Base-by-base conservation (phyloP, 805 yeast genomes). In the Kuraishia cidri region DNA sequence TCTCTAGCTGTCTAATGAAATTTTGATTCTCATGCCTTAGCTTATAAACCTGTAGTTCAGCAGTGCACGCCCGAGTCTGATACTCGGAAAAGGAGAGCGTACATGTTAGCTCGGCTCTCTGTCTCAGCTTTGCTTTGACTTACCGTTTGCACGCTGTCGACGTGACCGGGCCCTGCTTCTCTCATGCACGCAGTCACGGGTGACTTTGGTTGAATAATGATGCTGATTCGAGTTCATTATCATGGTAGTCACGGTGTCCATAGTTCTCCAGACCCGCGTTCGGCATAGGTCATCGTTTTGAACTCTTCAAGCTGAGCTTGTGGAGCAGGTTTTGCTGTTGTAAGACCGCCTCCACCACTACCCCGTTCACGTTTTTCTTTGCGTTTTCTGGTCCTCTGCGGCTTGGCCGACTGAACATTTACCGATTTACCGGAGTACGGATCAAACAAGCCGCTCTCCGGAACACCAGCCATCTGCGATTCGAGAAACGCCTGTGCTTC, bases 181-280 rank as follows among this genome's bases (percentile, higher is more conserved):
- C n/a, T n/a, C n/a, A n/a, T n/a, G n/a, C n/a, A n/a, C n/a, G n/a
- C n/a, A n/a, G n/a, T n/a, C n/a, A n/a, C n/a, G n/a, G n/a, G n/a
- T n/a, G n/a, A n/a, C n/a, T n/a, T n/a, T n/a, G n/a, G n/a, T n/a
- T n/a, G n/a, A n/a, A n/a, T n/a, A n/a, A n/a, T n/a, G n/a, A n/a
- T n/a, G n/a, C n/a, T n/a, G n/a, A n/a, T n/a, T n/a, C n/a, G n/a
- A n/a, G n/a, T n/a, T n/a, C n/a, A n/a, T n/a, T n/a, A n/a, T n/a
- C n/a, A n/a, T n/a, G 23, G 13, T 22, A n/a, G 14, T 43, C 40
- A 64, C 41, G 79, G 79, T 20, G 59, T 58, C 83, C 83, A 77
- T 37, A 76, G 56, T 36, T 69, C 56, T 6, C 85, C 85, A 4
- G 53, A 43, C 4, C 78, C 80, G 54, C 83, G 64, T 29, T 79